Base-by-base conservation (phyloP, 2,329 filamentous ascomycete species). In the Colletotrichum sp. region DNA sequence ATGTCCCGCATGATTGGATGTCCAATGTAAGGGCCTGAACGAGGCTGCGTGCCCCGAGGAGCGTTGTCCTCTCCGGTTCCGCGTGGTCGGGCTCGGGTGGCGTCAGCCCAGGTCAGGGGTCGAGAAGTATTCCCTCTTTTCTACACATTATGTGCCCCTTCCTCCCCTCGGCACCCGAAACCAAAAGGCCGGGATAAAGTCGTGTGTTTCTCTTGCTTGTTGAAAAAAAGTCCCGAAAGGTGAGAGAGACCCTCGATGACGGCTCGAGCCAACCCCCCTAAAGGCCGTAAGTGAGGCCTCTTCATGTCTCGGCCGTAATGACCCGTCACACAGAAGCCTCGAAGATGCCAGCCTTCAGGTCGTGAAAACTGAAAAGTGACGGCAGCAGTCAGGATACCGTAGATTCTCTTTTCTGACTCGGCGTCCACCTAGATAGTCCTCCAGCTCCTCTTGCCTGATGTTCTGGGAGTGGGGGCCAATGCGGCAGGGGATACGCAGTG, bases 61-160 rank as follows among this genome's bases (percentile, higher is more conserved):
- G 30, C 44, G 65, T 34, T 52, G 57, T 65, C 18, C 26, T 36
- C 73, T 69, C 73, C 70, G 70, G 73, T 69, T 64, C 73, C 73
- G 73, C 73, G 64, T 73, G 64, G 71, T 76, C 57, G 73, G 64
- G 70, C 49, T 73, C 70, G 24, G 49, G 66, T 73, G 70, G 70
- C 64, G 70, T 60, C 67, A 71, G 66, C 72, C 59, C 44, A 16
- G 44, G 21, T 30, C 55, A 30, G 55, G 62, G 57, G 30, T 34
- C 15, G 64, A 73, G 67, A 76, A 39, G 18, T 69, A 69, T 65
- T 30, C 30, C 59, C 70, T 60, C 44, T 52, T 73, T 21, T 32
- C 34, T 32, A 21, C 65, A 18, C 49, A 8, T 18, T 15, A 34
- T 44, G 44, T 52, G n/a, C 34, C 24, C 13, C 57, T 18, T 18